A percentile compares a stretch with the other conserved stretches of the same genome.
These are phyloP conservation scores for Globisporangium spinosum DNA, from an alignment of 352 stramenopile genomes.

Conservation along the genomic window DNA sequence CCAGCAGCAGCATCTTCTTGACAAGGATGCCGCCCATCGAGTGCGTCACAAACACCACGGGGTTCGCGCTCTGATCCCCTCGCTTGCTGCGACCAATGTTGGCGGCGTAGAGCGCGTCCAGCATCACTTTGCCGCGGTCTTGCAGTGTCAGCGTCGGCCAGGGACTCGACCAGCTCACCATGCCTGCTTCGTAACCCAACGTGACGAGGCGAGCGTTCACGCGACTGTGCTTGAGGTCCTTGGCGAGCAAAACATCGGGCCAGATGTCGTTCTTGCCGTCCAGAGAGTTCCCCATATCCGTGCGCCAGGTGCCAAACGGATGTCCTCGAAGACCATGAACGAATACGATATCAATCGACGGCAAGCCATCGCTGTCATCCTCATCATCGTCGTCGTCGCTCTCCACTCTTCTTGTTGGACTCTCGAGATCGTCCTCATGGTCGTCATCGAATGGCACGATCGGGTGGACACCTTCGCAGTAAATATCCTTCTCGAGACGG, in stretches of 20 bases:
- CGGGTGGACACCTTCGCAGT: constrained; percentile 74
- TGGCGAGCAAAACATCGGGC: constrained; percentile 65
- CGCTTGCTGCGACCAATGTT: constrained; percentile 44
- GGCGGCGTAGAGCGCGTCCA: constrained; percentile 60
- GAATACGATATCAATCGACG: constrained; percentile 70
- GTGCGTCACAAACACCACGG: constrained; percentile 84
- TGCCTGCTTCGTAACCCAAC: constrained; percentile 75
- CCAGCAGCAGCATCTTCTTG: constrained; percentile 79
- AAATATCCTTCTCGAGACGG: constrained; percentile 40
- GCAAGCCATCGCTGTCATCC: not conserved
- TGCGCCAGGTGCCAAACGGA: constrained; percentile 80
- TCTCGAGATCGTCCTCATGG: not conserved
- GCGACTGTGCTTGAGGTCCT: constrained; percentile 41
- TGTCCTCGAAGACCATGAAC: constrained; percentile 81
- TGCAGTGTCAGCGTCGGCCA: constrained; percentile 82
- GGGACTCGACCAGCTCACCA: constrained; percentile 83
- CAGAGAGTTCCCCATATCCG: constrained; percentile 59
- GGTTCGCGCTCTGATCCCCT: constrained; percentile 19
- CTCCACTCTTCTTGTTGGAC: not conserved
- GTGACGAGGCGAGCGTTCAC: constrained; percentile 63
- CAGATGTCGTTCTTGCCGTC: constrained; percentile 63
- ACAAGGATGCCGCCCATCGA: constrained; percentile 85
- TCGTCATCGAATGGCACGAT: constrained; percentile 39
- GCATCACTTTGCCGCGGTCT: constrained; percentile 68
- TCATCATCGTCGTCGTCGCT: no score